Base-by-base conservation (phyloP, 2,329 filamentous ascomycete species). In the Aspergillus jensenii region DNA sequence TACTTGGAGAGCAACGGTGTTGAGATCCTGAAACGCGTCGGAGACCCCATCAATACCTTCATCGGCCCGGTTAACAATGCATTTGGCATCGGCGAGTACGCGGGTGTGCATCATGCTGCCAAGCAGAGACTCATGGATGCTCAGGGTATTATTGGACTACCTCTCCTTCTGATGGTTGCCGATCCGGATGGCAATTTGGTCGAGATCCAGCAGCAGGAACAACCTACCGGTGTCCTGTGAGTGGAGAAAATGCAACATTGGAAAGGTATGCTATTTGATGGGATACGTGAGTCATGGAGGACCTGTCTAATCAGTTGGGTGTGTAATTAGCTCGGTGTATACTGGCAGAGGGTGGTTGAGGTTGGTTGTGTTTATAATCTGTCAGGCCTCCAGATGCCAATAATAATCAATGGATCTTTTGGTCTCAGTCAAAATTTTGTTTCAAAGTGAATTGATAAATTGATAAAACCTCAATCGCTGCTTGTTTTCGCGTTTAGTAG, bases 121-220 rank as follows among this genome's bases (percentile, higher is more conserved):
- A 57, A 57, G 55, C 49, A 57, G 41, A 35, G 8, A 7, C 55
- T 57, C 27, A 46, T 57, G 41, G 41, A 57, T 19, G 55, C 55
- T 2, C 55, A 57, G 23, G 41, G 31, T 3, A 27, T 56, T 19
- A 56, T 56, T 45, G 47, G 55, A 12, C 3, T 47, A 2, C 47
- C 48, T 6, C 23, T 47, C 15, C 17, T 57, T 9, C 6, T 57
- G 31, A 52, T 57, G 55, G 47, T 51, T 39, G 8, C 31, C 3
- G 48, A 57, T 23, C 55, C 41, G 3, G 55, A 57, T 25, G 48
- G 48, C 9, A 57, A 57, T 17, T 31, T 57, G 55, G 48, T 57
- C 9, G 55, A 57, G 55, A 57, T 57, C n/a, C 48, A 57, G 15
- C 48, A 57, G 48, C 54, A 56, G 47, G 48, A 52, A 15, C 47